Percentiles rank a stretch among this genome's conserved stretches.
Conservation (phyloP, 768 basidiomycete genomes). For the Fistulinella prunicolor region DNA sequence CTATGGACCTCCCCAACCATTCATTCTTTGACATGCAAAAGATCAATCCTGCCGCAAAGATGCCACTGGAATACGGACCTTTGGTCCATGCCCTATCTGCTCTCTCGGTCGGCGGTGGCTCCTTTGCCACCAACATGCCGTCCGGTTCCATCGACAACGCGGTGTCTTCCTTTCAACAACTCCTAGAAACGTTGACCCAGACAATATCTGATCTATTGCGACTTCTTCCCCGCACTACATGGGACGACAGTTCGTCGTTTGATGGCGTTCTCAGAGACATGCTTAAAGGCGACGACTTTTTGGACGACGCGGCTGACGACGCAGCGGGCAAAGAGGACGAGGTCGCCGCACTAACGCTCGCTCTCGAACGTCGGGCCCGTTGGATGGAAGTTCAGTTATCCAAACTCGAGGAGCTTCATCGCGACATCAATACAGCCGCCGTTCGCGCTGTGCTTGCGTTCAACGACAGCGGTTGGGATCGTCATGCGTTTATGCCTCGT, state of each 20-base stretch:
- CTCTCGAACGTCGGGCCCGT: conserved; percentile 82
- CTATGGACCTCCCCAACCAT: conserved; percentile 64
- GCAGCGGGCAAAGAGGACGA: conserved; percentile 72
- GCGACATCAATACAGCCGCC: conserved; percentile 86
- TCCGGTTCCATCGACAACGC: conserved; percentile 89
- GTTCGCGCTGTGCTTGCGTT: conserved; percentile 78
- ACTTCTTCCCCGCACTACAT: conserved; percentile 82
- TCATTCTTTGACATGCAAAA: conserved; percentile 73
- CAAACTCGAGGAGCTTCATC: conserved; percentile 84
- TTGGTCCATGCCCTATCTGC: conserved; percentile 84
- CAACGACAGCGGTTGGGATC: conserved; percentile 86
- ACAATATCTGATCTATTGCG: conserved; percentile 85
- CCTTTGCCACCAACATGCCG: conserved; percentile 75
- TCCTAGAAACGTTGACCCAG: conserved; percentile 84
- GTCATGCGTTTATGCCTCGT: conserved; percentile 64
- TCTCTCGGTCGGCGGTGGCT: conserved; percentile 80
- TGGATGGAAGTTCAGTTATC: conserved; percentile 94
- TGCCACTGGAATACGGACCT: conserved; percentile 82
- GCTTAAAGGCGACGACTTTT: conserved; percentile 84
- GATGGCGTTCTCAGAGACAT: conserved; percentile 84
- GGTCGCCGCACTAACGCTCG: conserved; percentile 77
- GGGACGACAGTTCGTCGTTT: conserved; percentile 89
- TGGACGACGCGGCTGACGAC: conserved; percentile 72
- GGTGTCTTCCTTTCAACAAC: conserved; percentile 85
- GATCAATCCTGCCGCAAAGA: conserved; percentile 71